These are phyloP conservation scores for Saccharomyces pastorianus DNA, from an alignment of 1,139 yeast genomes.

Conservation along the genomic window DNA sequence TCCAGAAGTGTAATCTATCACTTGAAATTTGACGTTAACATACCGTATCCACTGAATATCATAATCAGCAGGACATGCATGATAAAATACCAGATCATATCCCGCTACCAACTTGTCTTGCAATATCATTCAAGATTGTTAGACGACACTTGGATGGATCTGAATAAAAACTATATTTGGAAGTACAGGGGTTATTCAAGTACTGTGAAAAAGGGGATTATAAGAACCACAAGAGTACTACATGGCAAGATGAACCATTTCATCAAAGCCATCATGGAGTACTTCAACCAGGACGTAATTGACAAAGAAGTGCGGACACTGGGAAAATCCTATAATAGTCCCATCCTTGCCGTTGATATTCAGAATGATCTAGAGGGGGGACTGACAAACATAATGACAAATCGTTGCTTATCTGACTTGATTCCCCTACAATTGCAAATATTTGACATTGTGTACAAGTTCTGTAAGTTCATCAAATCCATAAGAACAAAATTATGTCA, in stretches of 20 bases:
- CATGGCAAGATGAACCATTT: slow-evolving; percentile 28
- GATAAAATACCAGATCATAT: slow-evolving; percentile 71
- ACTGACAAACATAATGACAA: slow-evolving; percentile 27
- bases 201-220: slow-evolving; percentile 12
- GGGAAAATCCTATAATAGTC: neutral
- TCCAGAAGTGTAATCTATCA: slow-evolving; percentile 41
- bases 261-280: slow-evolving; percentile 22
- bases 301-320: slow-evolving; percentile 14
- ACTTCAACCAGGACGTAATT: slow-evolving; percentile 23
- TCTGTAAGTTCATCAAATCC: slow-evolving; percentile 26
- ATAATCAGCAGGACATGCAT: slow-evolving; percentile 63
- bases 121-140: slow-evolving; percentile 55
- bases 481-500: slow-evolving; percentile 20
- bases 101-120: slow-evolving; percentile 59
- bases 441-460: slow-evolving; percentile 26
- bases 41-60: slow-evolving; percentile 83
- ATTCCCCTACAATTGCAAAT: slow-evolving; percentile 26
- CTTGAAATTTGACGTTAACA: slow-evolving; percentile 56
- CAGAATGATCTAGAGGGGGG: slow-evolving; percentile 20
- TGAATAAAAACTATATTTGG: slow-evolving; percentile 67
- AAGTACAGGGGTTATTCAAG: slow-evolving; percentile 35
- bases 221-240: slow-evolving; percentile 16
- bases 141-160: slow-evolving; percentile 66
- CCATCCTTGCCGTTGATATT: slow-evolving; percentile 12
- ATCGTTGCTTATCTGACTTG: slow-evolving; percentile 18